These are phyloP conservation scores for Firmiana major DNA, from an alignment of 345 rosid species.

Conservation along the genomic window DNA sequence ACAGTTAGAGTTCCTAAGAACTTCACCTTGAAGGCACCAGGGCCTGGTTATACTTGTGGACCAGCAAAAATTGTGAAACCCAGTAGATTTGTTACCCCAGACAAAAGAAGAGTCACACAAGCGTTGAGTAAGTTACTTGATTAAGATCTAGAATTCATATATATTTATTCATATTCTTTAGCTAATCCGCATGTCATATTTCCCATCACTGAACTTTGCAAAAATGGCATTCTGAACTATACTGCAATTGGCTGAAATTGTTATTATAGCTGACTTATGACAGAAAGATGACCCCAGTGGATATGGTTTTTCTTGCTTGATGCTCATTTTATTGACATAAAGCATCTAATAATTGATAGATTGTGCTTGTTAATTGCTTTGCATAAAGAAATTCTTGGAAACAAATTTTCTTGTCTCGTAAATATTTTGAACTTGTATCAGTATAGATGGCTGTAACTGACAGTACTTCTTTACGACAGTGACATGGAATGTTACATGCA, in stretches of 20 bases:
- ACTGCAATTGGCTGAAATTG: background rate
- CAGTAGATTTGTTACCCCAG: constrained; percentile 42
- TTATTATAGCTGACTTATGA: background rate
- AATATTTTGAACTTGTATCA: background rate
- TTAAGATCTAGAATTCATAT: background rate
- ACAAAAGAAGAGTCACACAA: constrained; percentile 72
- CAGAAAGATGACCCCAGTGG: background rate
- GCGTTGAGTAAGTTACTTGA: constrained; percentile 65
- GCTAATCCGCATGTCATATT: background rate
- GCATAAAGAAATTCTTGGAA: background rate
- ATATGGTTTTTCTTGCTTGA: background rate
- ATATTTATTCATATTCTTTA: background rate
- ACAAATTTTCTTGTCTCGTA: background rate
- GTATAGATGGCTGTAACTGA: constrained; percentile 3
- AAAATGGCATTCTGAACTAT: background rate
- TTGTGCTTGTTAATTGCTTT: background rate
- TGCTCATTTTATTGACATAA: background rate
- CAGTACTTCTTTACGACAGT: constrained; percentile 38
- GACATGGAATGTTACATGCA: constrained; percentile 94
- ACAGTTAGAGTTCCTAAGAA: constrained; percentile 73
- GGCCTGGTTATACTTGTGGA: constrained; percentile 86
- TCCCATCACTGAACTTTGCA: background rate
- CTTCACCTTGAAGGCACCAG: constrained; percentile 71
- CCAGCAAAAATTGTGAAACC: constrained; percentile 57
- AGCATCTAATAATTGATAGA: background rate